These are phyloP conservation scores for Wickerhamiella allomyrinae DNA, from an alignment of 805 yeast genomes.

Conservation along the genomic window DNA sequence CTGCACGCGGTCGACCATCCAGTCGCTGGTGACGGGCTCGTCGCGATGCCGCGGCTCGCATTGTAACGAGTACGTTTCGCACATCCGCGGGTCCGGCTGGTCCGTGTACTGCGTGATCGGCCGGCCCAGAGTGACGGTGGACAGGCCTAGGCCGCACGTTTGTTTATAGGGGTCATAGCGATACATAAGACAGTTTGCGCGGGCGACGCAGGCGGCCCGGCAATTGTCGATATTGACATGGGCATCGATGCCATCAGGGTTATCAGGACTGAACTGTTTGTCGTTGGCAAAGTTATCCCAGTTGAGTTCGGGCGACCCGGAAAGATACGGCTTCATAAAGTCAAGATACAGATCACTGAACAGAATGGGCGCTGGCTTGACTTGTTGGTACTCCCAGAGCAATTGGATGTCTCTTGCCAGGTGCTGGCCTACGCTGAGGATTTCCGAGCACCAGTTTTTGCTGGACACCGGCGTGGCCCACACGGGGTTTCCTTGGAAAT, in stretches of 20 bases:
- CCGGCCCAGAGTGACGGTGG: slow-evolving; percentile 19
- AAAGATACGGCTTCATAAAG: slow-evolving; percentile 16
- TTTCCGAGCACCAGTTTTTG: slow-evolving; percentile 20
- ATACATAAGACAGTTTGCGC: slow-evolving; percentile 17
- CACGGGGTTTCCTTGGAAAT: slow-evolving; percentile 19
- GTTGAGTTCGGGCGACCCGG: slow-evolving; percentile 12
- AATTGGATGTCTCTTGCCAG: slow-evolving; percentile 15
- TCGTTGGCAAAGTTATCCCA: slow-evolving; percentile 22
- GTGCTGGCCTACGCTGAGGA: slow-evolving; percentile 17
- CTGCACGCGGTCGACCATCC: slow-evolving; percentile 19
- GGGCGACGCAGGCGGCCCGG: slow-evolving; percentile 13
- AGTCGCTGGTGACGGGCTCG: slow-evolving; percentile 17
- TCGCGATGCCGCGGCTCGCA: slow-evolving; percentile 9
- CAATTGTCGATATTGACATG: slow-evolving; percentile 16
- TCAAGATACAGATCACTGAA: slow-evolving; percentile 19
- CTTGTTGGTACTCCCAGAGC: slow-evolving; percentile 16
- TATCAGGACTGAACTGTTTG: slow-evolving; percentile 9
- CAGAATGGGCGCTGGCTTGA: slow-evolving; percentile 10
- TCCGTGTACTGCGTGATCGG: slow-evolving; percentile 15
- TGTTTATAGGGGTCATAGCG: slow-evolving; percentile 17
- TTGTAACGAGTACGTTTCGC: slow-evolving; percentile 8
- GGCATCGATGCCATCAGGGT: slow-evolving; percentile 4
- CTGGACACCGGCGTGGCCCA: slow-evolving; percentile 10
- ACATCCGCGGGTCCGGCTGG: slow-evolving; percentile 5
- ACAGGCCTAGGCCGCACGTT: slow-evolving; percentile 20